phyloP scores from a whole-genome alignment of 2,329 filamentous ascomycete genomes.

The Diaporthe citri region DNA sequence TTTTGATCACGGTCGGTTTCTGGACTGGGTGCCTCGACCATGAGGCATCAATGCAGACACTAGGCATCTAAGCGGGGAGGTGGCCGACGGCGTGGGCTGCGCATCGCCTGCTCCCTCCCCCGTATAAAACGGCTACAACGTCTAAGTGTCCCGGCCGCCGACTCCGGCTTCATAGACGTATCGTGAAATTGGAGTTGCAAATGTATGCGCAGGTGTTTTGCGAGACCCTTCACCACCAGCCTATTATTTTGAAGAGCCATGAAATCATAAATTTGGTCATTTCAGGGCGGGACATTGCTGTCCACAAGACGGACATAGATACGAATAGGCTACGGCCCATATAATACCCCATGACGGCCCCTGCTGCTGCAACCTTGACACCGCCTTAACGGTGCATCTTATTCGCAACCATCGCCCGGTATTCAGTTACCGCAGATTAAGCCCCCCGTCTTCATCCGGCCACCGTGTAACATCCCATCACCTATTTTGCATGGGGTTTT shows the following conservation, averaged over 20 bases:
- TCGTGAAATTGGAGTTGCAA: not conserved
- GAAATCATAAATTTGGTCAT: not conserved
- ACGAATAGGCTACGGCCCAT: constrained; percentile 16
- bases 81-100: not conserved
- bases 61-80: constrained; percentile 21
- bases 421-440: constrained; percentile 17
- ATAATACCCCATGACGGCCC: not conserved
- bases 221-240: not conserved
- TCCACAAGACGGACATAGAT: not conserved
- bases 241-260: not conserved
- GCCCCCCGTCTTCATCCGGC: not conserved
- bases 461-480: constrained; percentile 14
- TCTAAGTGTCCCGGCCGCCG: not conserved
- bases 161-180: not conserved
- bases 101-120: too few relatives aligned
- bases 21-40: constrained; percentile 22
- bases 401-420: not conserved
- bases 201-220: not conserved
- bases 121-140: not conserved
- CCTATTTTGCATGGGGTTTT: not conserved
- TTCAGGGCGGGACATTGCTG: constrained; percentile 9
- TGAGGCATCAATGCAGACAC: constrained; percentile 31
- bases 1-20: constrained; percentile 25
- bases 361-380: constrained; percentile 5
- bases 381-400: not conserved